Conservation (phyloP, 305 asterid species). For the Withania somnifera region DNA sequence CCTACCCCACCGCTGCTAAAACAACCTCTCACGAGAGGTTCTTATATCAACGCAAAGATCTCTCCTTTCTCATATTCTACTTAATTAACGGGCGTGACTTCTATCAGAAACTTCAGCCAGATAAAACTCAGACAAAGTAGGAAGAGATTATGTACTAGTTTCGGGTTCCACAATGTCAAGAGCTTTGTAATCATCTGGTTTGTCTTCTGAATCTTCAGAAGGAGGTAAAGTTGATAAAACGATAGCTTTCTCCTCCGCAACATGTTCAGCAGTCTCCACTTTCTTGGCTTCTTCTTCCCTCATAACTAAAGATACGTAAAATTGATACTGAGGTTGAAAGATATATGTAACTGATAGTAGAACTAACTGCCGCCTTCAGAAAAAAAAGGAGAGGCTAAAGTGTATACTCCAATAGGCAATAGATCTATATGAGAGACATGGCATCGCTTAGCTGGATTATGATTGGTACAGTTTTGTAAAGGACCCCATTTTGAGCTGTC, state of each 20-base stretch:
- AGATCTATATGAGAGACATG: not conserved
- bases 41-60: no score
- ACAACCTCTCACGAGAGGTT: not conserved
- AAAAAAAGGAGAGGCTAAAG: not conserved
- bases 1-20: no score
- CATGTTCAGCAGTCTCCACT: constrained; percentile 17
- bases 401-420: no score
- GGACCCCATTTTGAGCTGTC: not conserved
- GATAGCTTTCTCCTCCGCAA: constrained; percentile 17
- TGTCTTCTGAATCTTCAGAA: constrained; percentile 1
- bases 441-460: not conserved
- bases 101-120: no score
- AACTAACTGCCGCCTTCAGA: not conserved
- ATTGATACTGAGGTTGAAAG: not conserved
- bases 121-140: not conserved
- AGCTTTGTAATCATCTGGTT: constrained; percentile 23
- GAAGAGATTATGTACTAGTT: constrained; percentile 4
- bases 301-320: not conserved
- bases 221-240: constrained; percentile 9
- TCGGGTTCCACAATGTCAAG: constrained; percentile 22
- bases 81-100: not conserved
- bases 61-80: not conserved
- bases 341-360: not conserved
- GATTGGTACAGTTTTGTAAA: not conserved
- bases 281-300: constrained; percentile 26